Conservation (phyloP, 495 filamentous ascomycete genomes). For the Clohesyomyces aquaticus region DNA sequence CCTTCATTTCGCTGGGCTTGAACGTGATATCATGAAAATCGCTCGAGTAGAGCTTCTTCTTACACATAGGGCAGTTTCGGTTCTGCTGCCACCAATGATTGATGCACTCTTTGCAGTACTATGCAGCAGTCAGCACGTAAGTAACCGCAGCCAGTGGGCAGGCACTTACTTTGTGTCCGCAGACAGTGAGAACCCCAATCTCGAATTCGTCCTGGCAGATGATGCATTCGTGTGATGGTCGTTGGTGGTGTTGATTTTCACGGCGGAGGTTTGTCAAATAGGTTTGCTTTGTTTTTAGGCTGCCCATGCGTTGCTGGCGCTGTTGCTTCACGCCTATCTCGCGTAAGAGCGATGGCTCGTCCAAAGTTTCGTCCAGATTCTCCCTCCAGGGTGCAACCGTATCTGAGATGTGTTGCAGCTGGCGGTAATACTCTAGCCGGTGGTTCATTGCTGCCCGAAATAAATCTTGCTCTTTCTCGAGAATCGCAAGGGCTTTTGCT, state of each 20-base stretch:
- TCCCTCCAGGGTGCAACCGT: conserved; percentile 74
- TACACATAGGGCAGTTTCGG: conserved; percentile 64
- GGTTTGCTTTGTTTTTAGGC: conserved; percentile 67
- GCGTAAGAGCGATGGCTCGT: conserved; percentile 45
- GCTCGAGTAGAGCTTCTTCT: conserved; percentile 58
- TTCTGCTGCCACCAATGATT: conserved; percentile 63
- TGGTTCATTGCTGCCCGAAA: conserved; percentile 80
- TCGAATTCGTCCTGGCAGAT: conserved; percentile 78
- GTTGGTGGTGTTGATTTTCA: conserved; percentile 61
- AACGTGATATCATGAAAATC: conserved; percentile 83
- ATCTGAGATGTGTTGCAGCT: conserved; percentile 86
- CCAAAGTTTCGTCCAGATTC: conserved; percentile 53
- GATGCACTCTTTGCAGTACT: conserved; percentile 87
- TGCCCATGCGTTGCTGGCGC: conserved; percentile 59
- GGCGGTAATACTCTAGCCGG: conserved; percentile 83
- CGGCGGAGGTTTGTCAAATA: conserved; percentile 68
- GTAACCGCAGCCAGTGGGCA: not conserved
- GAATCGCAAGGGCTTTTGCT: conserved; percentile 58
- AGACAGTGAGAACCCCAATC: conserved; percentile 80
- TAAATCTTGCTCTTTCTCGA: conserved; percentile 74
- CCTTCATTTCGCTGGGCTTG: conserved; percentile 70
- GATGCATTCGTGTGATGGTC: conserved; percentile 63
- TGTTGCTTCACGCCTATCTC: conserved; percentile 52
- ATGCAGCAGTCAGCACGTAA: not conserved
- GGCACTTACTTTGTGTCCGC: conserved; percentile 66